A percentile compares a stretch with the other conserved stretches of the same genome.
These are phyloP conservation scores for Odontarrhena argentea DNA, from an alignment of 345 rosid genomes.

Conservation along the genomic window DNA sequence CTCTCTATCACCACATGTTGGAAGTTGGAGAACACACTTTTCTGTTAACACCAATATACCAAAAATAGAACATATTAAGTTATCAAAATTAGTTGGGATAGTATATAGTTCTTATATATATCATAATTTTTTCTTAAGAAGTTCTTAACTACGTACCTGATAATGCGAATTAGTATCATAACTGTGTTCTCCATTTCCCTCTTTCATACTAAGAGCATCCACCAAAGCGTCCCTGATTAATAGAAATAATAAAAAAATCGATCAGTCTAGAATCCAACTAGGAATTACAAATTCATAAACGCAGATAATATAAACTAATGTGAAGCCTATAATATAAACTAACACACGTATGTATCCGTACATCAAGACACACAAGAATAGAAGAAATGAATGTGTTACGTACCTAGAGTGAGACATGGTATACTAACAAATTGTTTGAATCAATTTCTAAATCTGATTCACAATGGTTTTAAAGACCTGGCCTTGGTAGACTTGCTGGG, in stretches of 20 bases:
- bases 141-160: not conserved
- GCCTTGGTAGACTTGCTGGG: not conserved
- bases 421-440: not conserved
- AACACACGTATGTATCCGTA: not conserved
- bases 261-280: too few relatives aligned
- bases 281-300: too few relatives aligned
- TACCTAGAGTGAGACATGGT: not conserved
- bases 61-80: too few relatives aligned
- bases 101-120: not conserved
- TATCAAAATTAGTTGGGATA: not conserved
- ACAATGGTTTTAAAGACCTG: not conserved
- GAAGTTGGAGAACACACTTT: not conserved
- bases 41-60: too few relatives aligned
- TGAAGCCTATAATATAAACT: not conserved
- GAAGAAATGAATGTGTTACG: not conserved
- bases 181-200: conserved; percentile 15
- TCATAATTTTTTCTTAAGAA: too few relatives aligned
- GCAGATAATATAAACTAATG: not conserved
- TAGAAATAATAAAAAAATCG: too few relatives aligned
- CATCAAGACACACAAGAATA: not conserved
- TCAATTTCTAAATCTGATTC: not conserved
- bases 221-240: too few relatives aligned
- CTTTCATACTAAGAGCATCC: conserved; percentile 17
- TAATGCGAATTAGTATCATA: conserved; percentile 12
- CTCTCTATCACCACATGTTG: not conserved